Conservation (phyloP, 2,329 filamentous ascomycete species). For the Trichoderma guizhouense region DNA sequence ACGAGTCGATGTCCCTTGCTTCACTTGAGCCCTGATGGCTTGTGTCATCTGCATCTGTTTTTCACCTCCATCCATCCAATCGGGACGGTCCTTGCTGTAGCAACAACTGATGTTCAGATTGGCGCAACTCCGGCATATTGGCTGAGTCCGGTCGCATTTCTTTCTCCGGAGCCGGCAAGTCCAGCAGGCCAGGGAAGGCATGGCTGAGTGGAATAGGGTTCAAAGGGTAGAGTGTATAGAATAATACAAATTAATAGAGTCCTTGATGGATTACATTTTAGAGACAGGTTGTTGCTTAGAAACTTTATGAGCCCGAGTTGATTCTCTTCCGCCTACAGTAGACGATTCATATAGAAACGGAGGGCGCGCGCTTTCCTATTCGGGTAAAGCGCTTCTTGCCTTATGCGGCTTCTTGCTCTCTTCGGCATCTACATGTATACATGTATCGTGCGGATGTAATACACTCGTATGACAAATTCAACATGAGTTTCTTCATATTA, state of each 20-base stretch:
- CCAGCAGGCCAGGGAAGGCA: constrained; percentile 37
- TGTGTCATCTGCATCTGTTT: constrained; percentile 27
- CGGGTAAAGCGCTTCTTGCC: neutral
- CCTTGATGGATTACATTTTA: neutral
- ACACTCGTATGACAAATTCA: neutral
- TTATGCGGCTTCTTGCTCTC: neutral
- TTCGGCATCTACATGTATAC: neutral
- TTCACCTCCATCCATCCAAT: constrained; percentile 44
- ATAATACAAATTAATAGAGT: neutral
- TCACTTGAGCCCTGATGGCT: constrained; percentile 25
- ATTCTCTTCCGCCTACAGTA: neutral
- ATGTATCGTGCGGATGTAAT: neutral
- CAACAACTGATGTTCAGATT: constrained; percentile 48
- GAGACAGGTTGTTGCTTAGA: neutral
- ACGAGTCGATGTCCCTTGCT: constrained; percentile 23
- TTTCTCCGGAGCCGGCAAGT: constrained; percentile 55
- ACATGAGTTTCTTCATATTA: neutral
- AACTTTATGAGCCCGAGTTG: neutral
- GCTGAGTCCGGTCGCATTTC: constrained; percentile 47
- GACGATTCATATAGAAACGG: neutral
- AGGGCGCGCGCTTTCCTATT: neutral
- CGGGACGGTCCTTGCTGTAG: constrained; percentile 42
- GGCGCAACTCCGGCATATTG: constrained; percentile 43
- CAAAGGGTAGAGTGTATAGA: neutral
- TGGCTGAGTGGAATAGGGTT: neutral